These are phyloP conservation scores for Pugionium dolabratum DNA, from an alignment of 345 rosid genomes.

Conservation along the genomic window DNA sequence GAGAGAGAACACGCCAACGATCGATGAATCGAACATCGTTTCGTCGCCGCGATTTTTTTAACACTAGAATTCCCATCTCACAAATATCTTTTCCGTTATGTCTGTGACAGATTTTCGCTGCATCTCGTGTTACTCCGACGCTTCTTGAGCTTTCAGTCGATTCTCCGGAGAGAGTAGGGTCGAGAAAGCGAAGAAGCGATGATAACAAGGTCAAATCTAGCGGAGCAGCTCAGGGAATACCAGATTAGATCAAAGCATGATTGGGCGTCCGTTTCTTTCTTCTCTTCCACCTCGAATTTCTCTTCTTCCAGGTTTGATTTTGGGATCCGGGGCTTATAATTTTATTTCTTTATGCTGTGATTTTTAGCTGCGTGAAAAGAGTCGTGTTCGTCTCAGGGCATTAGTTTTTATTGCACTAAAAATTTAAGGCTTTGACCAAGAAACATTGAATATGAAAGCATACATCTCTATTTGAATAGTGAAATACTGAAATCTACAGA, in stretches of 20 bases:
- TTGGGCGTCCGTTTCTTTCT: conserved; percentile 97
- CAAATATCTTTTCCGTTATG: neutral
- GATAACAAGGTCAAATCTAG: conserved; percentile 96
- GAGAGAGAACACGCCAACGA: conserved; percentile 30
- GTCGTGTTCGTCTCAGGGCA: neutral
- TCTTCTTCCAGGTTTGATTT: conserved; percentile 62
- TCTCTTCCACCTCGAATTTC: conserved; percentile 81
- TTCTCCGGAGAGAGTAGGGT: conserved; percentile 22
- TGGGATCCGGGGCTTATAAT: conserved; percentile 16
- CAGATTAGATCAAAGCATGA: conserved; percentile 96
- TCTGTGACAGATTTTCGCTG: neutral
- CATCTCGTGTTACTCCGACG: conserved; percentile 7
- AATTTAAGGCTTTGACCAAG: neutral
- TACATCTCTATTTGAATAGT: neutral
- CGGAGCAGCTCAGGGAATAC: conserved; percentile 89
- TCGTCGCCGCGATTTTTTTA: conserved; percentile 8
- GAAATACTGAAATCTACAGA: neutral
- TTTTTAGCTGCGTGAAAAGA: neutral
- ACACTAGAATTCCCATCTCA: conserved; percentile 1
- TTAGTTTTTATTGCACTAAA: neutral
- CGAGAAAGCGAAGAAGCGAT: conserved; percentile 44
- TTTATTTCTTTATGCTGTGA: neutral
- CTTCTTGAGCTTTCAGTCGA: conserved; percentile 18
- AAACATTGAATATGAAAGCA: neutral
- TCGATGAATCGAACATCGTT: conserved; percentile 36